Conservation (phyloP, 192 early-diverging fungal species). For the Umbelopsis vinacea region DNA sequence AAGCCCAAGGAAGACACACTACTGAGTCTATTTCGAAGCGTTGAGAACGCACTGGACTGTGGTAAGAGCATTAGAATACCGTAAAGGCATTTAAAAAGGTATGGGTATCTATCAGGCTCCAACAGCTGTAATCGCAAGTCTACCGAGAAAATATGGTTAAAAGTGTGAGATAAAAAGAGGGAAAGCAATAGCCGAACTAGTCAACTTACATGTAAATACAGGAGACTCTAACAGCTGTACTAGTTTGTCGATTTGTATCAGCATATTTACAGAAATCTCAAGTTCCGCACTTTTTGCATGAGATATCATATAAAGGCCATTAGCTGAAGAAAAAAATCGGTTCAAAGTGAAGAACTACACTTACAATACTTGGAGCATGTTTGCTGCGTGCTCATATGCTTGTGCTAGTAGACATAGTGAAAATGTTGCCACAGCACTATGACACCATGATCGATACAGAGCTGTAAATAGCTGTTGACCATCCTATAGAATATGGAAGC, state of each 20-base stretch:
- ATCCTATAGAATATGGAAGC: slow-evolving; percentile 48
- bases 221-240: slow-evolving; percentile 98
- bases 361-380: slow-evolving; percentile 81
- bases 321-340: too few species aligned
- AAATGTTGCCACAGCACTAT: slow-evolving; percentile 94
- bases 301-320: not conserved
- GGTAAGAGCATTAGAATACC: slow-evolving; percentile 97
- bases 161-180: too few species aligned
- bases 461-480: slow-evolving; percentile 82
- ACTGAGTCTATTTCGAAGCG: slow-evolving; percentile 90
- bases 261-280: slow-evolving; percentile 91
- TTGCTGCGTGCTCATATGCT: slow-evolving; percentile 90
- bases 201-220: slow-evolving; percentile 84
- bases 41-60: slow-evolving; percentile 95
- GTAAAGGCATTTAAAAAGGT: slow-evolving; percentile 91
- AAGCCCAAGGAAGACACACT: slow-evolving; percentile 77
- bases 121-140: slow-evolving; percentile 90
- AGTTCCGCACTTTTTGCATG: slow-evolving; percentile 71
- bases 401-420: slow-evolving; percentile 96
- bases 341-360: slow-evolving; percentile 15
- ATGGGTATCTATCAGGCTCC: slow-evolving; percentile 89
- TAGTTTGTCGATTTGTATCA: slow-evolving; percentile 98
- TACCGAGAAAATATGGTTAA: too few species aligned
- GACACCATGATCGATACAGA: slow-evolving; percentile 95
- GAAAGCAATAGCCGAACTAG: too few species aligned